Evolutionary conservation across 2,329 filamentous ascomycete species (phyloP).

Genomic region (Chaetomiaceae sp.): DNA sequence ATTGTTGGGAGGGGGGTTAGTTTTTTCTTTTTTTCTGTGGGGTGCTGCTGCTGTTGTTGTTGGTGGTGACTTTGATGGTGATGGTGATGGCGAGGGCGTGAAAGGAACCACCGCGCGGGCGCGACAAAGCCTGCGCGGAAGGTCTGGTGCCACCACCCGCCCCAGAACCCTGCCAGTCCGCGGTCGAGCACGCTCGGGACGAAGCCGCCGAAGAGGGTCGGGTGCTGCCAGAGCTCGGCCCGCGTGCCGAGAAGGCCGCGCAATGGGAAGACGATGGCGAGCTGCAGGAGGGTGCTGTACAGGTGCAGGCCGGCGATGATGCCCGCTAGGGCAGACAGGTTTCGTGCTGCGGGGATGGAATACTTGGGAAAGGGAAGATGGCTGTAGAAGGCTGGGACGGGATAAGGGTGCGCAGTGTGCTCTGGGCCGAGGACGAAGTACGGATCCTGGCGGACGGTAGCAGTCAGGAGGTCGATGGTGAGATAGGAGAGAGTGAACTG

Average conservation of each 20-base stretch:
- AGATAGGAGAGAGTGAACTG: conserved; percentile 57
- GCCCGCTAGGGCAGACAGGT: conserved; percentile 50
- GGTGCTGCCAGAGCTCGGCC: conserved; percentile 49
- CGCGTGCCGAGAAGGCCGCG: conserved; percentile 44
- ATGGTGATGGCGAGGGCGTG: neutral
- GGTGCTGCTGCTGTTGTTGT: neutral
- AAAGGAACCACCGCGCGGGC: conserved; percentile 49
- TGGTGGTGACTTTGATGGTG: neutral
- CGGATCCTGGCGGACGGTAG: conserved; percentile 67
- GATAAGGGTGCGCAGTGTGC: conserved; percentile 33
- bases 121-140: conserved; percentile 71
- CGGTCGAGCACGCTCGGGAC: conserved; percentile 53
- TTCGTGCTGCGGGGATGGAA: conserved; percentile 52
- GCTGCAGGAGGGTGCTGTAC: conserved; percentile 48
- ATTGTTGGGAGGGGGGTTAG: conserved; percentile 3
- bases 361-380: conserved; percentile 43
- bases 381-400: conserved; percentile 43
- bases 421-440: conserved; percentile 63
- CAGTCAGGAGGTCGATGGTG: conserved; percentile 64
- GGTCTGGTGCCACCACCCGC: conserved; percentile 84
- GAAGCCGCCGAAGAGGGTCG: conserved; percentile 53
- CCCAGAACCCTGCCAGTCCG: conserved; percentile 79
- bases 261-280: conserved; percentile 15
- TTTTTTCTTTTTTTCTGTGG: conserved; percentile 15
- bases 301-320: conserved; percentile 58